Conservation (phyloP, 371 early-diverging fungal species). For the Apophysomyces variabilis region DNA sequence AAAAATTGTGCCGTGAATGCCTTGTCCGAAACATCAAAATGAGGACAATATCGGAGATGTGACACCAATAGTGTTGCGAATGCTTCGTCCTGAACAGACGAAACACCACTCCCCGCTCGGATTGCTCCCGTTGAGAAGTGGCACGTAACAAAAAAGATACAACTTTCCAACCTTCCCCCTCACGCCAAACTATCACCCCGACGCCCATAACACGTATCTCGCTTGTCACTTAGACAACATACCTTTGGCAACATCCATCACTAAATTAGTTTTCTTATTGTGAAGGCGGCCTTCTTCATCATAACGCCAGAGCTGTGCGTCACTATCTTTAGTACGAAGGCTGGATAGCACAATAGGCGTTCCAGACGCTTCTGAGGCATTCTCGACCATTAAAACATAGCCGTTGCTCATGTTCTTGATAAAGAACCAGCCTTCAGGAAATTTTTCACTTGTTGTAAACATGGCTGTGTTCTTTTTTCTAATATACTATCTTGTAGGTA, state of each 20-base stretch:
- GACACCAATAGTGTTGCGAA: conserved; percentile 9
- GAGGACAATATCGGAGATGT: background rate
- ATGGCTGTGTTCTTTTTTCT: background rate
- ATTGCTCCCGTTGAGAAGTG: conserved; percentile 7
- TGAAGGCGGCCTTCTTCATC: conserved; percentile 55
- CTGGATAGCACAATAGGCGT: conserved; percentile 38
- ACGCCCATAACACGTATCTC: background rate
- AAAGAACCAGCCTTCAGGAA: conserved; percentile 64
- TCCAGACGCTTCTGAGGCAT: conserved; percentile 34
- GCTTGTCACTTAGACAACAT: conserved; percentile 11
- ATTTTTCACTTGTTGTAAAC: conserved; percentile 22
- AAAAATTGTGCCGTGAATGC: conserved; percentile 9
- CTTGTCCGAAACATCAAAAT: background rate
- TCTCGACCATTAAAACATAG: conserved; percentile 53
- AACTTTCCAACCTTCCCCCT: background rate
- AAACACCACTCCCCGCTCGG: conserved; percentile 5
- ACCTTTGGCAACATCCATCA: conserved; percentile 65
- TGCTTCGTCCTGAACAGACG: conserved; percentile 4
- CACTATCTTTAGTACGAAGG: conserved; percentile 41
- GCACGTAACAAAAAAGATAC: background rate
- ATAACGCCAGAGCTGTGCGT: conserved; percentile 61
- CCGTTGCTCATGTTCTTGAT: conserved; percentile 60
- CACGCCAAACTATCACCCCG: too few relatives aligned
- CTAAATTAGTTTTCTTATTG: conserved; percentile 61
- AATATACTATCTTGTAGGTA: background rate